These are phyloP conservation scores for Rhizophagus sp. DNA, from an alignment of 192 early-diverging fungal genomes.

Conservation along the genomic window DNA sequence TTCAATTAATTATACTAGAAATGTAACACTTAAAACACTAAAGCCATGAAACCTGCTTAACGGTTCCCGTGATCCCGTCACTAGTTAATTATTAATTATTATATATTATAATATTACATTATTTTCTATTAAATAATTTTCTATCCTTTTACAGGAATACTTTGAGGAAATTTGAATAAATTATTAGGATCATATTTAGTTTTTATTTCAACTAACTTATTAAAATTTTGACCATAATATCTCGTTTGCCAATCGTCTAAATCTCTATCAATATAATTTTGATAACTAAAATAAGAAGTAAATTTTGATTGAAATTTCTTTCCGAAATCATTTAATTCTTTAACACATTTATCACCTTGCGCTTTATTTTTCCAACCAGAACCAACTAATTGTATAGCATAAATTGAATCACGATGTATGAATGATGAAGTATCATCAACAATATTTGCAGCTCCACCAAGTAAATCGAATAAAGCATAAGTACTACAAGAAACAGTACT, in stretches of 20 bases:
- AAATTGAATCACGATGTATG: conserved; percentile 22
- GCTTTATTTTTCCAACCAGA: neutral
- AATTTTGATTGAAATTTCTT: conserved; percentile 28
- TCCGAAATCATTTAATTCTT: conserved; percentile 11
- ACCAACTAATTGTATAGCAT: conserved; percentile 15
- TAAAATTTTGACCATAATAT: conserved; percentile 33
- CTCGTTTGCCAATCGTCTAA: conserved; percentile 22
- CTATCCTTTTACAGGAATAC: conserved; percentile 11
- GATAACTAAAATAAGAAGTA: conserved; percentile 24
- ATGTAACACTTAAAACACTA: too few species aligned
- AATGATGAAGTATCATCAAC: conserved; percentile 5
- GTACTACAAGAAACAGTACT: neutral
- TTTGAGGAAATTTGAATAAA: conserved; percentile 33
- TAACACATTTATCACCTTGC: conserved; percentile 12
- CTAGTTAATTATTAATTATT: too few species aligned
- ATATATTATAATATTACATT: too few species aligned
- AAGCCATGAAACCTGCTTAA: too few species aligned
- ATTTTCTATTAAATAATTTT: too few species aligned
- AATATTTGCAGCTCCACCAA: conserved; percentile 11
- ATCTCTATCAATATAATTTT: conserved; percentile 36
- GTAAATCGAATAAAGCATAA: neutral
- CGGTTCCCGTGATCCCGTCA: too few species aligned
- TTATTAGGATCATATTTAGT: conserved; percentile 30
- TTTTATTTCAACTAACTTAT: conserved; percentile 27
- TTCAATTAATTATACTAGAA: too few species aligned